Conservation (phyloP, 2,329 filamentous ascomycete species). For the Penicillium sp. region DNA sequence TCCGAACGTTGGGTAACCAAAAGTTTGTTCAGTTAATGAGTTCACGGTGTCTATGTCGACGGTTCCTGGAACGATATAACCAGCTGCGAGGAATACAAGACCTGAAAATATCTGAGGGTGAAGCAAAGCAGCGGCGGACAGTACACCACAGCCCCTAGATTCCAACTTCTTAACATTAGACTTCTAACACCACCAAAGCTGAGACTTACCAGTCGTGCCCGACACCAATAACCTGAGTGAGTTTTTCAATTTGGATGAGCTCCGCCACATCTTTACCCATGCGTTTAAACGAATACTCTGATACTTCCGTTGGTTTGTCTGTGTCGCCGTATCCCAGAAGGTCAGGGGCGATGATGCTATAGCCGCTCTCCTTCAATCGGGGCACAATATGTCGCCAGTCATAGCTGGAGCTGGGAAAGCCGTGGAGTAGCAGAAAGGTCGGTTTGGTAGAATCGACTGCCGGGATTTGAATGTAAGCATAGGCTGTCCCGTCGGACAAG, state of each 20-base stretch:
- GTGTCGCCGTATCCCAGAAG: constrained; percentile 39
- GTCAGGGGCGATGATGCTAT: constrained; percentile 44
- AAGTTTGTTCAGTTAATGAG: background rate
- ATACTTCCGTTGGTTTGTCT: constrained; percentile 24
- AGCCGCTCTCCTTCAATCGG: constrained; percentile 33
- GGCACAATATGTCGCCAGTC: constrained; percentile 43
- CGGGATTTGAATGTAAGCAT: constrained; percentile 29
- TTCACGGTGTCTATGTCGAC: background rate
- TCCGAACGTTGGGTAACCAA: background rate
- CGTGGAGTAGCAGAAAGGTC: constrained; percentile 46
- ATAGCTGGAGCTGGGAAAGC: constrained; percentile 45
- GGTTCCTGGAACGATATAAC: background rate
- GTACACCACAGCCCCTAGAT: background rate
- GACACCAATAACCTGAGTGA: constrained; percentile 20
- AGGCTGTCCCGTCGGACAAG: constrained; percentile 14
- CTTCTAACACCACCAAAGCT: background rate
- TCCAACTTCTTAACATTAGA: background rate
- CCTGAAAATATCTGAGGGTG: constrained; percentile 5
- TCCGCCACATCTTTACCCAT: constrained; percentile 33
- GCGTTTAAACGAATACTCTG: constrained; percentile 26
- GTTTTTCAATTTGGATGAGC: constrained; percentile 27
- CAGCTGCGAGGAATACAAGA: constrained; percentile 4
- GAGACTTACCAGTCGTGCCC: constrained; percentile 20
- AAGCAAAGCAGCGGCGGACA: constrained; percentile 1
- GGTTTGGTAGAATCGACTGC: constrained; percentile 12